A percentile compares a stretch with the other conserved stretches of the same genome.
phyloP scores from a whole-genome alignment of 208 protist species.

The Acanthamoeba sp. region DNA sequence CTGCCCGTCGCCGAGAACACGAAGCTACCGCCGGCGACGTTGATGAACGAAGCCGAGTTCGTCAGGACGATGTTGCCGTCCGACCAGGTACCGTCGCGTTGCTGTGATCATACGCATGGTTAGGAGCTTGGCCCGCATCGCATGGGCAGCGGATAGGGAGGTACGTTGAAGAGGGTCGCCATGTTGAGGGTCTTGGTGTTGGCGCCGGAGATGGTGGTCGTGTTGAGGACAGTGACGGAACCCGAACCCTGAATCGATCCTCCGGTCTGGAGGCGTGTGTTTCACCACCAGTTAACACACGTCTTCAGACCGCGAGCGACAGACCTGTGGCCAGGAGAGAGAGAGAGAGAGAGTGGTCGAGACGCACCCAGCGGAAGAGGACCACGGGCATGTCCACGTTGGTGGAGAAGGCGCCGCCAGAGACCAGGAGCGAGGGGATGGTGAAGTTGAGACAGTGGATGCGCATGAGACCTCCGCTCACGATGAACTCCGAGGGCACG shows the following conservation, averaged over 20 bases:
- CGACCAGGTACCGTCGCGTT: background rate
- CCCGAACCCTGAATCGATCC: constrained; percentile 35
- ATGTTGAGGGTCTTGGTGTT: constrained; percentile 44
- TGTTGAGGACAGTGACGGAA: background rate
- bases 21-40: background rate
- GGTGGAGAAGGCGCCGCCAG: constrained; percentile 70
- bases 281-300: too few species aligned
- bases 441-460: constrained; percentile 72
- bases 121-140: background rate
- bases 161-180: constrained; percentile 50
- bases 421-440: constrained; percentile 26
- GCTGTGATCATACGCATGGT: background rate
- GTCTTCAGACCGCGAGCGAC: background rate
- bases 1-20: background rate
- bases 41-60: constrained; percentile 38
- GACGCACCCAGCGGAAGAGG: constrained; percentile 39
- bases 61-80: constrained; percentile 40
- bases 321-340: too few species aligned
- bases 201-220: background rate
- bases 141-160: background rate
- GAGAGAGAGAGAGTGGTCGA: background rate
- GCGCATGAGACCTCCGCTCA: constrained; percentile 34
- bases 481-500: constrained; percentile 64
- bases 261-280: background rate
- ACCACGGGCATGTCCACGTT: constrained; percentile 44